Base-by-base conservation (phyloP, 805 yeast species). In the Myxozyma mucilagina region DNA sequence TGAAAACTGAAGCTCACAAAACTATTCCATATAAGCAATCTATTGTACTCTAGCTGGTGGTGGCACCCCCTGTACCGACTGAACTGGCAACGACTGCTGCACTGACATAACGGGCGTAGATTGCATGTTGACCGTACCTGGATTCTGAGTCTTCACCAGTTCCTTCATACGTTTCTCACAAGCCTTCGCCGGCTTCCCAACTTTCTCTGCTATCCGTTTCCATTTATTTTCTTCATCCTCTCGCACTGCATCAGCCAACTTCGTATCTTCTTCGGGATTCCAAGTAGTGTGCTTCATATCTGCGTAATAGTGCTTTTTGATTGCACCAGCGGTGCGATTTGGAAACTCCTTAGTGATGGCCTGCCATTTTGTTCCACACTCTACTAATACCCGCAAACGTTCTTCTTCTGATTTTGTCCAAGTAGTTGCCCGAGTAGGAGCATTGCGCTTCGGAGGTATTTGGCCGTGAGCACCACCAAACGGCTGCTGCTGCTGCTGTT, bases 231-330 rank as follows among this genome's bases (percentile, higher is more conserved):
- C 67, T 16, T 67, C 70, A 56, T 70, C 69, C 39, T 69, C 71
- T 16, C 60, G 48, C 10, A 62, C 59, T 0, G 68, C 62, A 41
- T 68, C 66, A 34, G 58, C 56, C 32, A 70, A 61, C 45, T 57
- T 34, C 24, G 58, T 52, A 38, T 70, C 72, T 34, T 70, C 72
- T n/a, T 68, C 69, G 13, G 64, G 62, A 14, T 59, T 63, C 72
- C 72, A 70, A 1, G 63, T 53, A 4, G 61, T 59, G 50, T 69
- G 68, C 56, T 69, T 69, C 72, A 70, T 70, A 48, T 70, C 72
- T n/a, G 72, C 72, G 53, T 70, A 70, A 53, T 64, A 70, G 42
- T 70, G 72, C 67, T 70, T 70, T 48, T 70, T 70, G 56, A 70
- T 69, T 11, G 72, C 72, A 18, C 72, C 72, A 4, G 72, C 70